phyloP scores from a whole-genome alignment of 805 yeast species.

The Starmerella apis region DNA sequence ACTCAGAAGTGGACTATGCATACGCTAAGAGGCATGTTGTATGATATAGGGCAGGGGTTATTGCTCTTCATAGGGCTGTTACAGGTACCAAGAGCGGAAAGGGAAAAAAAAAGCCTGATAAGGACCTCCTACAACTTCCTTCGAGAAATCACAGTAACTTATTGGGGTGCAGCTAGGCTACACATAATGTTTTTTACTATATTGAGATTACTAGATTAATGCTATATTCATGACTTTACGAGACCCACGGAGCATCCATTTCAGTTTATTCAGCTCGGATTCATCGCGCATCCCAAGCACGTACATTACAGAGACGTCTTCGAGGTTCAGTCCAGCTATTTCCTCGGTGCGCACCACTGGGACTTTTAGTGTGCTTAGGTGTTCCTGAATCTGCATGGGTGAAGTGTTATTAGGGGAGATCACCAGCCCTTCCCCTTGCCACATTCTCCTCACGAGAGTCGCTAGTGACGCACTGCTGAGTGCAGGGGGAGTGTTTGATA shows the following conservation, averaged over 20 bases:
- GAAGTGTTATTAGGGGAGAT: constrained; percentile 11
- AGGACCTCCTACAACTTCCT: no score
- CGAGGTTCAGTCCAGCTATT: constrained; percentile 20
- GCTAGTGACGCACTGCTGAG: neutral
- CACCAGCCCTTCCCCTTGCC: constrained; percentile 21
- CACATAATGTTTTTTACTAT: no score
- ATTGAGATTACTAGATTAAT: neutral
- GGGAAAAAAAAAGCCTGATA: no score
- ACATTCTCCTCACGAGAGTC: constrained; percentile 2
- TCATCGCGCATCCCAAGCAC: constrained; percentile 9
- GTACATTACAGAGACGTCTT: constrained; percentile 10
- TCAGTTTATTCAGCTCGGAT: constrained; percentile 8
- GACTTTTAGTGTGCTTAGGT: neutral
- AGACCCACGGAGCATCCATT: constrained; percentile 15
- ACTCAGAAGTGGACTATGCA: neutral
- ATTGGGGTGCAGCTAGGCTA: no score
- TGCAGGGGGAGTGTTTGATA: neutral
- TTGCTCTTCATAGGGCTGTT: no score
- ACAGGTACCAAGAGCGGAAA: no score
- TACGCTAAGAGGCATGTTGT: neutral
- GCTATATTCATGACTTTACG: constrained; percentile 1
- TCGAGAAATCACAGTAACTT: no score
- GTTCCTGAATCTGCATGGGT: constrained; percentile 5
- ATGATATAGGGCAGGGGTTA: neutral
- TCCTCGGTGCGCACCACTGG: constrained; percentile 14